Percentiles rank a stretch among this genome's conserved stretches.
Evolutionary conservation across 148 eudicot genomes (phyloP).

Genomic region (Polygonum maritimum): DNA sequence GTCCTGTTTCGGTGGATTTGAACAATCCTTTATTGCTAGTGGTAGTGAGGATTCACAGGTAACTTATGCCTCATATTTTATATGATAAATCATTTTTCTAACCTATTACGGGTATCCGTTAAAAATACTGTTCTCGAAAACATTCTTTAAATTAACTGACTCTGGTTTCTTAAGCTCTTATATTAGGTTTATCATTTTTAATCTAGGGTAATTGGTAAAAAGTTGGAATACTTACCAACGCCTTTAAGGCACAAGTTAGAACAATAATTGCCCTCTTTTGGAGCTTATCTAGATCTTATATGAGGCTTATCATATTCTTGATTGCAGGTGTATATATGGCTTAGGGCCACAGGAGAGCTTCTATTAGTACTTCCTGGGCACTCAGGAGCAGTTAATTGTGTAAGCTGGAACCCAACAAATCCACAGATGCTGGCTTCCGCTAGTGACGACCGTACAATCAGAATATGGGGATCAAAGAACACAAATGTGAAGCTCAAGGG

Average conservation of each 20-base stretch:
- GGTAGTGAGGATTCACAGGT: conserved; percentile 99
- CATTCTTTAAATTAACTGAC: too few relatives aligned
- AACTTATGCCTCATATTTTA: not conserved
- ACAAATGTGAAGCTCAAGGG: conserved; percentile 20
- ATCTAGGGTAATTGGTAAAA: too few relatives aligned
- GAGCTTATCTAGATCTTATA: not conserved
- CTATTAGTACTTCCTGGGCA: conserved; percentile 58
- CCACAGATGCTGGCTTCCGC: conserved; percentile 89
- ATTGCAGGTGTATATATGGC: conserved; percentile 88
- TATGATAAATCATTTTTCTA: not conserved
- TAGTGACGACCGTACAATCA: conserved; percentile 74
- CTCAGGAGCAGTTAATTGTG: conserved; percentile 74
- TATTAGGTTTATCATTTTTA: too few relatives aligned
- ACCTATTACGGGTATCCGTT: too few relatives aligned
- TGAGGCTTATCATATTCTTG: not conserved
- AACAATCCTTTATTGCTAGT: conserved; percentile 86
- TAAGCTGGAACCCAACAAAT: conserved; percentile 78
- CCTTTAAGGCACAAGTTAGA: too few relatives aligned
- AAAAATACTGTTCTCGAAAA: too few relatives aligned
- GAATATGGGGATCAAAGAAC: conserved; percentile 67
- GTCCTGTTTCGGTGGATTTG: conserved; percentile 87
- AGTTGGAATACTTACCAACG: too few relatives aligned
- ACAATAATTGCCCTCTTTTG: not conserved
- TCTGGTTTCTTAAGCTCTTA: too few relatives aligned
- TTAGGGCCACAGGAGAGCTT: conserved; percentile 57